phyloP scores from a whole-genome alignment of 805 yeast species.

The Candida yuanshanica region DNA sequence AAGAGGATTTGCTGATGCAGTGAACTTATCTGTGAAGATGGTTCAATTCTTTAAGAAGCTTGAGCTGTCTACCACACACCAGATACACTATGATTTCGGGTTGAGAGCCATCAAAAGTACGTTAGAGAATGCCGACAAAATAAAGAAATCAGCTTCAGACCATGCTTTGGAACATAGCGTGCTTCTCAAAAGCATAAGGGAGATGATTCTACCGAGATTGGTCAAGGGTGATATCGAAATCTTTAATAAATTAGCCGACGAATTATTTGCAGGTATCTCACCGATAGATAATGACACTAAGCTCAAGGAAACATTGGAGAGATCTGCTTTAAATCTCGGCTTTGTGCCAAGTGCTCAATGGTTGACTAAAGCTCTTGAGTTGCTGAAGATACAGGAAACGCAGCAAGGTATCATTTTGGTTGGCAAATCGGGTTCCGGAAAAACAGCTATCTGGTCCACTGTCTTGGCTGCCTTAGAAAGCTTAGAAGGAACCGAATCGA shows the following conservation, averaged over 20 bases:
- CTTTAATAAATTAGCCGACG: conserved; percentile 25
- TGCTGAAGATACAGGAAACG: conserved; percentile 51
- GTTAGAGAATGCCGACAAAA: conserved; percentile 50
- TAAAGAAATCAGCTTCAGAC: conserved; percentile 23
- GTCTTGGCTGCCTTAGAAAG: conserved; percentile 34
- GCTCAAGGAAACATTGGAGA: conserved; percentile 24
- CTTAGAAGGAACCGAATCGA: conserved; percentile 31
- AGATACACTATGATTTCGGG: conserved; percentile 87
- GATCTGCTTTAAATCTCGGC: conserved; percentile 29
- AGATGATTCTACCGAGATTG: conserved; percentile 65
- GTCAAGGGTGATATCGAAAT: conserved; percentile 43
- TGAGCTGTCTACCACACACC: conserved; percentile 37
- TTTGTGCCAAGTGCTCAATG: conserved; percentile 35
- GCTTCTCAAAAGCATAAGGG: conserved; percentile 48
- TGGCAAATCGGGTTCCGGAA: conserved; percentile 75
- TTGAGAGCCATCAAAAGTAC: conserved; percentile 72
- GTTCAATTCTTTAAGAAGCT: conserved; percentile 51
- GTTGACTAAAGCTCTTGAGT: conserved; percentile 52
- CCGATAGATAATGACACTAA: conserved; percentile 21
- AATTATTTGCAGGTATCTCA: conserved; percentile 25
- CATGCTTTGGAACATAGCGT: conserved; percentile 26
- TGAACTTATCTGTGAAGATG: conserved; percentile 37
- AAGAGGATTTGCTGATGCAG: conserved; percentile 57
- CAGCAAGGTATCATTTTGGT: conserved; percentile 80
- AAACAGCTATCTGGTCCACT: conserved; percentile 47